These are phyloP conservation scores for Sarocladium kiliense DNA, from an alignment of 2,329 filamentous ascomycete genomes.

Conservation along the genomic window DNA sequence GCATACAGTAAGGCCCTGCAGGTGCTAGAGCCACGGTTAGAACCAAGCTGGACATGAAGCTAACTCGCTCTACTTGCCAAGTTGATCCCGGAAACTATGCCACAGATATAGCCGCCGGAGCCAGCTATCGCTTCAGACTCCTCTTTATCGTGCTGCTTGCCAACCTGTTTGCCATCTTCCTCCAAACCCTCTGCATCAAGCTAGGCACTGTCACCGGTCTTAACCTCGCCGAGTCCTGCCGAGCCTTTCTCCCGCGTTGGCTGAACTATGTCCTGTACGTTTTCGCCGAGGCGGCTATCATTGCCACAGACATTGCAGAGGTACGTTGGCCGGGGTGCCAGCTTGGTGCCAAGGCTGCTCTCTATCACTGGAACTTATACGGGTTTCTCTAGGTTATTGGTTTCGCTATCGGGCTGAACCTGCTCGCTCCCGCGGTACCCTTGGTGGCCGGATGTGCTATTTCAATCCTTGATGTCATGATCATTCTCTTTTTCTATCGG, in stretches of 20 bases:
- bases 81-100: conserved; percentile 64
- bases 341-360: not conserved
- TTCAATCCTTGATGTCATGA: conserved; percentile 52
- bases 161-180: conserved; percentile 66
- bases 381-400: conserved; percentile 51
- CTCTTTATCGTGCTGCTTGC: conserved; percentile 65
- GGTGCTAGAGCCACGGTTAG: not conserved
- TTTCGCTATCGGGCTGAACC: conserved; percentile 63
- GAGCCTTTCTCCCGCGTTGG: conserved; percentile 61
- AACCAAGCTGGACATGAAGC: not conserved
- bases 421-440: conserved; percentile 58
- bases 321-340: conserved; percentile 11
- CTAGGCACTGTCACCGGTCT: conserved; percentile 64
- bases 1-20: conserved; percentile 48
- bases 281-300: conserved; percentile 62
- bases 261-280: conserved; percentile 57
- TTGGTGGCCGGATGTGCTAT: conserved; percentile 61
- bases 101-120: conserved; percentile 64
- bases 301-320: conserved; percentile 67
- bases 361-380: not conserved
- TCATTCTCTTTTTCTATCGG: conserved; percentile 50
- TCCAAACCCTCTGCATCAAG: conserved; percentile 64
- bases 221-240: conserved; percentile 61
- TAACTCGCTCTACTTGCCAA: conserved; percentile 17
- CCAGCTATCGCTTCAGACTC: conserved; percentile 58